Evolutionary conservation across 2,329 filamentous ascomycete genomes (phyloP), one percentile per base, ranked within the genome.

Genomic region (Apiospora kogelbergensis): DNA sequence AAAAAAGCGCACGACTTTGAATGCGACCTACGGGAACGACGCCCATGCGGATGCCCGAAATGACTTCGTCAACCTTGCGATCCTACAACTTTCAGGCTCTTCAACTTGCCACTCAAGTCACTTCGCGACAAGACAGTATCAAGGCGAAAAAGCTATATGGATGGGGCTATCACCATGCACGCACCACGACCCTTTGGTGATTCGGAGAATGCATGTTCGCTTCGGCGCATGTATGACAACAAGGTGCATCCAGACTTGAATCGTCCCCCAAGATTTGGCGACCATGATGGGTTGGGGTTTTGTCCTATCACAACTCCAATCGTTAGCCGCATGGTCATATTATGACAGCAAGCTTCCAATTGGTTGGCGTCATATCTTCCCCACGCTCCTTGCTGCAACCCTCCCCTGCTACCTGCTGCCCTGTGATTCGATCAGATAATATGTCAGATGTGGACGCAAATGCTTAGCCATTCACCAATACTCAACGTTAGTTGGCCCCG

Each of bases 251-350:
- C 22, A 48, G 26, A n/a, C 15, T 33, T 20, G 48, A 17, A 60
- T 33, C 48, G 48, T 33, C 48, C 48, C 48, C 48, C 48, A 60
- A 33, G 48, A n/a, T n/a, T 33, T 37, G 48, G 30, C 48, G 33
- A 33, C 48, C 48, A 5, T 33, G 48, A 60, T 60, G 63, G 63
- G 37, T 20, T 64, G 41, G 33, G 63, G 42, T 45, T 40, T 63
- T 66, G 68, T 68, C 74, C 75, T 78, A 76, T 76, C 73, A 77
- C 69, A 72, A 68, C 68, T 67, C 66, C 70, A 72, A 70, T 70
- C 69, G 69, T 72, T 76, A 78, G 76, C 77, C 76, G 74, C 77
- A 78, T 74, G 72, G 71, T 73, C 71, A 68, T 71, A 68, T 72
- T 74, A 73, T 68, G 66, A 68, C 70, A 68, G 70, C 65, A 30